These are phyloP conservation scores for Colletotrichum zoysiae DNA, from an alignment of 2,329 filamentous ascomycete species.

Conservation along the genomic window DNA sequence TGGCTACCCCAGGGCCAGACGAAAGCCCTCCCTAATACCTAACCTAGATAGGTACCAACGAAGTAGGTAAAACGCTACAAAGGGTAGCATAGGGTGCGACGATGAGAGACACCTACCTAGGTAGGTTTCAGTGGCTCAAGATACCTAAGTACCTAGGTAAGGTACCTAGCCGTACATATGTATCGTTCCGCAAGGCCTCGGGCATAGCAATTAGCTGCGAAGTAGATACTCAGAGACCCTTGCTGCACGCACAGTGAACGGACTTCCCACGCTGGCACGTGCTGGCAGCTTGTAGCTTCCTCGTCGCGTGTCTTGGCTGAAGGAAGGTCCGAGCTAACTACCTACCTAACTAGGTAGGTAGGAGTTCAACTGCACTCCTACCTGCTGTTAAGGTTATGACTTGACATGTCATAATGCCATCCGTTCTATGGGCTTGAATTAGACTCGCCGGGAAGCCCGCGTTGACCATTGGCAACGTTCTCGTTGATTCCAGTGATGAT, in stretches of 20 bases:
- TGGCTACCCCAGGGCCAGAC: neutral
- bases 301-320: neutral
- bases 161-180: too few species aligned
- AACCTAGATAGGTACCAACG: too few species aligned
- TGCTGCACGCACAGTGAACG: neutral
- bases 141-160: too few species aligned
- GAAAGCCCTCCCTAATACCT: too few species aligned
- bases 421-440: neutral
- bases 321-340: neutral
- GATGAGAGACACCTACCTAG: too few species aligned
- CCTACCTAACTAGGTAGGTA: too few species aligned
- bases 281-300: neutral
- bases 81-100: neutral
- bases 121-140: too few species aligned
- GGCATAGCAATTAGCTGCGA: too few species aligned
- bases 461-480: neutral
- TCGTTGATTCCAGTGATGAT: neutral
- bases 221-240: too few species aligned
- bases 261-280: neutral
- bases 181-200: too few species aligned
- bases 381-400: neutral
- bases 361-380: too few species aligned
- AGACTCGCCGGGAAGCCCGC: neutral
- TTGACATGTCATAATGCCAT: neutral
- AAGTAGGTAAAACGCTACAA: too few species aligned